Evolutionary conservation across 225 moss, liverwort and hornwort species (phyloP).

Genomic region (Bryum argenteum): DNA sequence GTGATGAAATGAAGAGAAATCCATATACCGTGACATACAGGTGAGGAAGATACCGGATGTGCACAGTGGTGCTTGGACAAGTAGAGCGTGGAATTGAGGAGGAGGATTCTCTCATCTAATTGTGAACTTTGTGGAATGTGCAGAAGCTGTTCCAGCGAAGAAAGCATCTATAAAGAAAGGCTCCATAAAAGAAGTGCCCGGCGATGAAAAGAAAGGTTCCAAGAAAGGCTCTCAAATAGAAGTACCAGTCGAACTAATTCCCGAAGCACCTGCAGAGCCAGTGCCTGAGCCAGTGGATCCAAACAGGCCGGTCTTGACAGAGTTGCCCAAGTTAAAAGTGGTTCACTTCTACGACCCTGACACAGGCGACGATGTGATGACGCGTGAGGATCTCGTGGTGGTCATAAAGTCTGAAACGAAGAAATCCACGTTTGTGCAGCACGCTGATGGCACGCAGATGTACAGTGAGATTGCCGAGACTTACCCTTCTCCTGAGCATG

Average conservation of each 20-base stretch:
- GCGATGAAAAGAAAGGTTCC: slow-evolving; percentile 26
- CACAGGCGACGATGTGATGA: slow-evolving; percentile 63
- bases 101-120: neutral
- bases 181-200: slow-evolving; percentile 16
- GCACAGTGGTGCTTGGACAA: neutral
- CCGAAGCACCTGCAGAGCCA: neutral
- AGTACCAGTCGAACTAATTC: slow-evolving; percentile 2
- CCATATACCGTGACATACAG: neutral
- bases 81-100: neutral
- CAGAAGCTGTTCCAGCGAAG: slow-evolving; percentile 26
- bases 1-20: neutral
- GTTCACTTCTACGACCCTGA: slow-evolving; percentile 68
- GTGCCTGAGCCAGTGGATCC: slow-evolving; percentile 9
- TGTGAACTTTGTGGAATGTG: slow-evolving; percentile 8
- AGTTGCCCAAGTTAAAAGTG: slow-evolving; percentile 67
- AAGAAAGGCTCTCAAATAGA: slow-evolving; percentile 6
- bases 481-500: slow-evolving; percentile 27
- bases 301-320: slow-evolving; percentile 33
- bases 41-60: neutral
- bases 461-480: slow-evolving; percentile 58
- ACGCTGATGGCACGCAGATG: slow-evolving; percentile 92
- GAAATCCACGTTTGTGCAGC: slow-evolving; percentile 68
- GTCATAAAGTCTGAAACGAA: slow-evolving; percentile 56
- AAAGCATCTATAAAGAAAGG: slow-evolving; percentile 28
- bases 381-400: slow-evolving; percentile 88